Conservation (phyloP, 2,329 filamentous ascomycete species). For the Trichophyton rubrum region DNA sequence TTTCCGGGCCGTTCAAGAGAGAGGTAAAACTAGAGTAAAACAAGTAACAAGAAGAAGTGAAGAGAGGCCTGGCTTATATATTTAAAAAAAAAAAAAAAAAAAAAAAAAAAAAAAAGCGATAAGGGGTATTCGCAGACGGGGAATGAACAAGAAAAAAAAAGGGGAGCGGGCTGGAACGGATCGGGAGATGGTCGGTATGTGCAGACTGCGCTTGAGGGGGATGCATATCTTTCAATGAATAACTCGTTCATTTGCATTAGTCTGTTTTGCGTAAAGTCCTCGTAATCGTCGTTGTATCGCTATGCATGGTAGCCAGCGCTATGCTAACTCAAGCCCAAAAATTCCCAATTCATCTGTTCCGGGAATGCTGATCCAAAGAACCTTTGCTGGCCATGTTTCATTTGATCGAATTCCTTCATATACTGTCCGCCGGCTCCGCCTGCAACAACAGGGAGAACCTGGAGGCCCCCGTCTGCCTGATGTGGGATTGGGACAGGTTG, state of each 20-base stretch:
- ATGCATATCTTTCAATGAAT: neutral
- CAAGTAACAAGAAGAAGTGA: neutral
- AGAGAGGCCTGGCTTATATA: neutral
- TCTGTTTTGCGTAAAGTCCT: neutral
- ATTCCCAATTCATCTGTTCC: constrained; percentile 11
- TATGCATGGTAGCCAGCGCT: neutral
- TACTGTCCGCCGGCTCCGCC: neutral
- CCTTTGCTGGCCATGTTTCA: constrained; percentile 9
- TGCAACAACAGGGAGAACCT: neutral
- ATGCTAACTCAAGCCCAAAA: constrained; percentile 8
- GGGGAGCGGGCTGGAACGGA: neutral
- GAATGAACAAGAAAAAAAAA: neutral
- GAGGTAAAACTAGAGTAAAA: neutral
- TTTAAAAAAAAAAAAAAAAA: neutral
- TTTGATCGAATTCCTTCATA: constrained; percentile 7
- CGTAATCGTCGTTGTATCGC: neutral
- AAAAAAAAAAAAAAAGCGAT: neutral
- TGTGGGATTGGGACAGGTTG: neutral
- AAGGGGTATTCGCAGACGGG: neutral
- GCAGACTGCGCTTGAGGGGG: neutral
- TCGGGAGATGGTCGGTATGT: neutral
- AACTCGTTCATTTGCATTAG: neutral
- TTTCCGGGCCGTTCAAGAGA: neutral
- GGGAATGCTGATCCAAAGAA: constrained; percentile 10
- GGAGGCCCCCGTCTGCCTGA: neutral